Base-by-base conservation (phyloP, 2,329 filamentous ascomycete genomes). In the Calonectria pteridis region DNA sequence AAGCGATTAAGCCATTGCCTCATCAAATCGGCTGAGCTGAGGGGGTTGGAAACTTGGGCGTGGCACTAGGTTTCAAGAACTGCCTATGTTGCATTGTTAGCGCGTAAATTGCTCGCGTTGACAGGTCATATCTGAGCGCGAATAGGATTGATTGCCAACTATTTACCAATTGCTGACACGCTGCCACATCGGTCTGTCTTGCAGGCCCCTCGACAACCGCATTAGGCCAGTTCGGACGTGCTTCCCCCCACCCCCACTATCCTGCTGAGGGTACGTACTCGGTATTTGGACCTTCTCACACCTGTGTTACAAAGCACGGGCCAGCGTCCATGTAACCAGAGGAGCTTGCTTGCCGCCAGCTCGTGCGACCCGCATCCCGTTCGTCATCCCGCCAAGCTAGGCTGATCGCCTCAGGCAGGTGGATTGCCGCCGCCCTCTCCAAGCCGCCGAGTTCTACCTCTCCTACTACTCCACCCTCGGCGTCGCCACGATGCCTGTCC, bases 401-500 rank as follows among this genome's bases (percentile, higher is more conserved):
- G 55, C 23, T 62, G 55, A 62, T 40, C 55, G 26, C 37, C 55
- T 62, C 33, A 28, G 23, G n/a, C 35, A 28, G 14, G 55, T 51
- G 31, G 51, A 51, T 51, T 63, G 31, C 55, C n/a, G 29, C 33
- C 23, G 33, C 40, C 35, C 18, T 65, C 59, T 26, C 29, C 46
- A 55, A 55, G 26, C 31, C 14, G 59, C 50, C 28, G 28, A 10
- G 40, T 35, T 29, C 35, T 50, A 29, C n/a, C 51, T 37, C 33
- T 55, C 28, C 29, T 16, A 51, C 28, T 23, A 72, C 63, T 51
- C 46, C 33, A 59, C 53, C 66, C 26, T n/a, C 59, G 69, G 16
- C 46, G 49, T 63, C 28, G 35, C 65, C 81, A 87, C 82, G 73
- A 92, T 92, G 89, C 91, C 93, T 80, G 94, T 98, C 83, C 94